Conservation (phyloP, 768 basidiomycete species). For the Cyclocybe aegerita region DNA sequence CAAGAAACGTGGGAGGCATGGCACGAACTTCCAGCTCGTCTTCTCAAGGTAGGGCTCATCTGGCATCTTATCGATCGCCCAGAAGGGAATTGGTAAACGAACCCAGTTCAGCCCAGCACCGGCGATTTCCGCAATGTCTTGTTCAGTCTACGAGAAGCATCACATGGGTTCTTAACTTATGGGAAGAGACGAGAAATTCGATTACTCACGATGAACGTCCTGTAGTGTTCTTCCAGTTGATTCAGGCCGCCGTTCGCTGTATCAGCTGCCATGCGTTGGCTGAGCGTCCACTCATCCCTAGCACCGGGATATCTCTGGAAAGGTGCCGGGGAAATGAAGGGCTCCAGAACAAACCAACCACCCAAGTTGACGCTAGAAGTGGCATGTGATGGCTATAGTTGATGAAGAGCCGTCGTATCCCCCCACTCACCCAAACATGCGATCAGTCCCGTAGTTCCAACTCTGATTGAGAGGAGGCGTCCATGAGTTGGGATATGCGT, state of each 20-base stretch:
- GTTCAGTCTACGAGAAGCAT: conserved; percentile 63
- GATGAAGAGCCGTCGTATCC: neutral
- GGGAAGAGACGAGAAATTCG: neutral
- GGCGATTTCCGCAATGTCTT: conserved; percentile 89
- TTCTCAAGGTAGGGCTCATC: conserved; percentile 78
- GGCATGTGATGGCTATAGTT: conserved; percentile 1
- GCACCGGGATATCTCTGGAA: conserved; percentile 59
- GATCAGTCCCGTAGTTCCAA: conserved; percentile 71
- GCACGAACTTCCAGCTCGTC: conserved; percentile 69
- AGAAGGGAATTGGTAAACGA: conserved; percentile 80
- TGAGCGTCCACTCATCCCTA: conserved; percentile 70
- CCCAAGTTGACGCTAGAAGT: conserved; percentile 67
- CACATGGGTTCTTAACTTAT: neutral
- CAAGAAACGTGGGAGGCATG: neutral
- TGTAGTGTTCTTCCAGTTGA: conserved; percentile 75
- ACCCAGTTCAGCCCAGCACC: conserved; percentile 89
- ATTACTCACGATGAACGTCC: conserved; percentile 72
- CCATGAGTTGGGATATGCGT: conserved; percentile 76
- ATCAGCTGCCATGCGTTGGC: conserved; percentile 63
- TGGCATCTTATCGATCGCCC: conserved; percentile 74
- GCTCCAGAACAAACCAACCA: conserved; percentile 76
- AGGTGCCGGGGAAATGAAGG: conserved; percentile 67
- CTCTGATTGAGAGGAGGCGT: conserved; percentile 74
- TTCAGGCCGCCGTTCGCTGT: conserved; percentile 60
- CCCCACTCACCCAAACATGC: conserved; percentile 31